Evolutionary conservation across 2,329 filamentous ascomycete species (phyloP).

Genomic region (Colletotrichum higginsianum): DNA sequence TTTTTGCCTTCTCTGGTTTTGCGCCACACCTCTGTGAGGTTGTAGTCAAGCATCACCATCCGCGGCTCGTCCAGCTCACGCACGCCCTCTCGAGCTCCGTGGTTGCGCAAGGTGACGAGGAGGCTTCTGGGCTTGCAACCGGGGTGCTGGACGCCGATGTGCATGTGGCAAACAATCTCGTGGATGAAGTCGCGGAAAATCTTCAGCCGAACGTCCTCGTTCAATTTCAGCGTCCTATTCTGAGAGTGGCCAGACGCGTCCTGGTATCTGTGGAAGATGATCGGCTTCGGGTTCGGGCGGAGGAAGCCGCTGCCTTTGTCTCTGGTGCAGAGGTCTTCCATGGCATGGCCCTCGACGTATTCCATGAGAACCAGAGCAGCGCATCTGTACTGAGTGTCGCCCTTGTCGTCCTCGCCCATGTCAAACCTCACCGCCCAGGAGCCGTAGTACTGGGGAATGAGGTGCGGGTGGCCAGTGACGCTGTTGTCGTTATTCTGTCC

Average conservation of each 20-base stretch:
- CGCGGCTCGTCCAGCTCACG: not conserved
- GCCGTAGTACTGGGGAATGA: not conserved
- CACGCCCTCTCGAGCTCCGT: not conserved
- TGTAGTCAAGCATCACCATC: not conserved
- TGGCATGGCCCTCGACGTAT: not conserved
- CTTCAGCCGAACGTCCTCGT: not conserved
- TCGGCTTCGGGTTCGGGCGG: too few relatives aligned
- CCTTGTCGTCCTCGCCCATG: not conserved
- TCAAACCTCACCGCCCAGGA: not conserved
- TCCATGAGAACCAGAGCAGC: constrained; percentile 6
- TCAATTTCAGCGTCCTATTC: not conserved
- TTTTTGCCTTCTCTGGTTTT: not conserved
- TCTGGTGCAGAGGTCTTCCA: not conserved
- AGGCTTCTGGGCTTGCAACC: not conserved
- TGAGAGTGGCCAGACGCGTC: too few relatives aligned
- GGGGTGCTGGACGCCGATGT: not conserved
- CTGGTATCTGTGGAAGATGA: not conserved
- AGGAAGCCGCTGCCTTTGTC: not conserved
- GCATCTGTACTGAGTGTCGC: not conserved
- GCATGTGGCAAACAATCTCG: not conserved
- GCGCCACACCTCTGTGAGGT: too few relatives aligned
- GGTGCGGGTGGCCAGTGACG: not conserved
- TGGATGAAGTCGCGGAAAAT: not conserved
- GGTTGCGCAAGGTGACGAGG: not conserved
- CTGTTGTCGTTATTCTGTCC: too few relatives aligned